Conservation (phyloP, 2,329 filamentous ascomycete genomes). For the Curvularia hawaiiensis region DNA sequence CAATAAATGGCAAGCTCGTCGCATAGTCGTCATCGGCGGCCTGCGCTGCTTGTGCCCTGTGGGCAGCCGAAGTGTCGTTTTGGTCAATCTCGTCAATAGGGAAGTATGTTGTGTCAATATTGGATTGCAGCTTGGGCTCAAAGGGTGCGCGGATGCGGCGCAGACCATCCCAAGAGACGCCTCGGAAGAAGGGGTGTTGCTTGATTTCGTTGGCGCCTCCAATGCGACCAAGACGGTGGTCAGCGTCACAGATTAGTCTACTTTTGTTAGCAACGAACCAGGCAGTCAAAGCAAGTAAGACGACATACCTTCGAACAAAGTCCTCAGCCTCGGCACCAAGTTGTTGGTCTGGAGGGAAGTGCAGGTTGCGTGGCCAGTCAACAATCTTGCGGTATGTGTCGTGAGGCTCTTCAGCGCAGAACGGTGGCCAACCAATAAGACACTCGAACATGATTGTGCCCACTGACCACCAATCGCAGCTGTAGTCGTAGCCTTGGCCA, state of each 20-base stretch:
- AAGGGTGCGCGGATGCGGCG: constrained; percentile 94
- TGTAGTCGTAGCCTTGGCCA: constrained; percentile 92
- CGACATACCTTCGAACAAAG: constrained; percentile 80
- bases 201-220: constrained; percentile 92
- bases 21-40: constrained; percentile 77
- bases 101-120: constrained; percentile 98
- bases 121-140: constrained; percentile 89
- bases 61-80: constrained; percentile 85
- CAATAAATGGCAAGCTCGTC: constrained; percentile 94
- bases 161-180: constrained; percentile 92
- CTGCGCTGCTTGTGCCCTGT: constrained; percentile 81
- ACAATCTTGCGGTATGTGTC: constrained; percentile 99
- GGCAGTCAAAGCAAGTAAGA: neutral
- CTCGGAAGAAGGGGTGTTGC: constrained; percentile 92
- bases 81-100: constrained; percentile 98
- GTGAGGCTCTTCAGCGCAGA: constrained; percentile 96
- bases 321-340: constrained; percentile 88
- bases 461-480: constrained; percentile 99
- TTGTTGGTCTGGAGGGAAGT: constrained; percentile 95
- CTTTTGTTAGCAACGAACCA: constrained; percentile 22
- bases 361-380: constrained; percentile 93
- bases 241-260: constrained; percentile 91
- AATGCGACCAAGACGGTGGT: constrained; percentile 83
- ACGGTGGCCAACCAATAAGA: constrained; percentile 96
- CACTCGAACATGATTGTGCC: constrained; percentile 99